phyloP scores from a whole-genome alignment of 768 basidiomycete species.

The Lactarius vividus region DNA sequence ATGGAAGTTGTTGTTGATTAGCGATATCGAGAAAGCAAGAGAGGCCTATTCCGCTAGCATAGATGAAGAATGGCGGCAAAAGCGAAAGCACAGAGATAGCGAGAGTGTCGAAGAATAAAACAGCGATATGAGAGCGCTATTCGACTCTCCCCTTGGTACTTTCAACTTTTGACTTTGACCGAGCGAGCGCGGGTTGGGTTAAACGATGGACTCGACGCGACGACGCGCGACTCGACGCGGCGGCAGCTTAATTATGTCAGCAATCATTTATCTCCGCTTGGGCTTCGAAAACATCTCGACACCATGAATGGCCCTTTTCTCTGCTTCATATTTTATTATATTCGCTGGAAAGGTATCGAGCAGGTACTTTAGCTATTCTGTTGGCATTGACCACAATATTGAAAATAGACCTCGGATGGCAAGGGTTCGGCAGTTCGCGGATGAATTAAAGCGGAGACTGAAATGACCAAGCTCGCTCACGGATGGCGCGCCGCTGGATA shows the following conservation, averaged over 20 bases:
- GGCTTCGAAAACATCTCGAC: not conserved
- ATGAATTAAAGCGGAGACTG: conserved; percentile 30
- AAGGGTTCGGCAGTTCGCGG: conserved; percentile 9
- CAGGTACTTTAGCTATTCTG: not conserved
- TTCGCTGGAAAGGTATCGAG: not conserved
- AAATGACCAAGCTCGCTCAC: conserved; percentile 32
- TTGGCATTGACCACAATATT: not conserved
- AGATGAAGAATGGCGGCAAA: conserved; percentile 7
- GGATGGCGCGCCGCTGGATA: conserved; percentile 31
- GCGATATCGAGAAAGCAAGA: conserved; percentile 21
- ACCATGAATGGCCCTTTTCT: not conserved
- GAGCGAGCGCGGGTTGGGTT: conserved; percentile 6
- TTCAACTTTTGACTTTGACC: not conserved
- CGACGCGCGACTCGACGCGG: conserved; percentile 22
- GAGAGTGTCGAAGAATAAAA: not conserved
- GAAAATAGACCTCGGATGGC: not conserved
- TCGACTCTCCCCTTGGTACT: not conserved
- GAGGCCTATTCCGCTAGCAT: conserved; percentile 21
- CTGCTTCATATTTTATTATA: not conserved
- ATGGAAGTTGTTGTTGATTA: conserved; percentile 23
- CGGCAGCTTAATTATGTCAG: conserved; percentile 22
- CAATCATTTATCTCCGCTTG: conserved; percentile 9
- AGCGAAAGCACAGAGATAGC: not conserved
- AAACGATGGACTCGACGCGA: conserved; percentile 17
- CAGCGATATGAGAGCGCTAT: not conserved